These are phyloP conservation scores for Russula lepida DNA, from an alignment of 768 basidiomycete species.

Conservation along the genomic window DNA sequence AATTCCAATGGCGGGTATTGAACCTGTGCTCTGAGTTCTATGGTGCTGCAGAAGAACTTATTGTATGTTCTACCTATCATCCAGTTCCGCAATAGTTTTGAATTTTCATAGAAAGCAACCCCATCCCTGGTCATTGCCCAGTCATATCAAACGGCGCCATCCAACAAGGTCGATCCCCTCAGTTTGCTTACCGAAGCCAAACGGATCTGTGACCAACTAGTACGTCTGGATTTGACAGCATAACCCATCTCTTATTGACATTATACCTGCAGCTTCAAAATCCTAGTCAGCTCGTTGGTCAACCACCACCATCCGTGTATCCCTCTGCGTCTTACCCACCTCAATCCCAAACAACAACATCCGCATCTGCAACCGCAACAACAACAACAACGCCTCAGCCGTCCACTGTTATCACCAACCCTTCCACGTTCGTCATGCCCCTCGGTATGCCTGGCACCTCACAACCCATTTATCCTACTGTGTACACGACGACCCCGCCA, in stretches of 20 bases:
- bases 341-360: constrained; percentile 24
- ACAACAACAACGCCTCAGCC: constrained; percentile 31
- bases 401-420: constrained; percentile 54
- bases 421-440: constrained; percentile 65
- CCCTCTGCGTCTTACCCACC: constrained; percentile 29
- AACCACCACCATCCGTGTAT: constrained; percentile 55
- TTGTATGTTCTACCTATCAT: constrained; percentile 42
- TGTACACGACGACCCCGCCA: constrained; percentile 29
- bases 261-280: constrained; percentile 50
- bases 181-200: constrained; percentile 70
- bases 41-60: constrained; percentile 74
- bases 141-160: constrained; percentile 68
- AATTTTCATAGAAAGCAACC: constrained; percentile 38
- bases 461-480: constrained; percentile 32
- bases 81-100: constrained; percentile 9
- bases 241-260: constrained; percentile 11
- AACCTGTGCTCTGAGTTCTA: constrained; percentile 83
- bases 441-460: constrained; percentile 41
- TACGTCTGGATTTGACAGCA: constrained; percentile 28
- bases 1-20: constrained; percentile 79
- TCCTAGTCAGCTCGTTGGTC: constrained; percentile 58
- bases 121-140: constrained; percentile 69
- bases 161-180: constrained; percentile 63
- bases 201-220: constrained; percentile 67
- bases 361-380: constrained; percentile 28